These are phyloP conservation scores for Trichoderma gracile DNA, from an alignment of 2,329 filamentous ascomycete genomes.

Conservation along the genomic window DNA sequence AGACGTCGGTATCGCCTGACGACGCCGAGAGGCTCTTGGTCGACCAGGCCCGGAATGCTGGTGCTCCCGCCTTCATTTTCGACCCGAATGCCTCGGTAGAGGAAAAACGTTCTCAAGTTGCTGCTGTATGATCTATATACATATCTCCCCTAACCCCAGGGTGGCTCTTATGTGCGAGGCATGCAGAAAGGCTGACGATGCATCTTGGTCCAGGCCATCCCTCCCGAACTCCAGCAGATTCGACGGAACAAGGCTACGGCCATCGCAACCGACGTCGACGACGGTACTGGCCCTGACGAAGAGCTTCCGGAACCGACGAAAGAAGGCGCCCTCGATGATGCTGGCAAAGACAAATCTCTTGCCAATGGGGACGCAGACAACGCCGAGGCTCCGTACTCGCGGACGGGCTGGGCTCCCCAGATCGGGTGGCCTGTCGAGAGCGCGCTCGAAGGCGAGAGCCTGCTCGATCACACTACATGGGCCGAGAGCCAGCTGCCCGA, in stretches of 20 bases:
- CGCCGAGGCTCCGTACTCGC: constrained; percentile 48
- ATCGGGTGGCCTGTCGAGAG: constrained; percentile 71
- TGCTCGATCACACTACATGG: constrained; percentile 86
- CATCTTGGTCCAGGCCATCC: constrained; percentile 38
- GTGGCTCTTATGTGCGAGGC: constrained; percentile 28
- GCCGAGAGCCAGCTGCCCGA: constrained; percentile 83
- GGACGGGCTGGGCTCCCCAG: constrained; percentile 84
- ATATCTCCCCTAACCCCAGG: neutral
- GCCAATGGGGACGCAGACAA: constrained; percentile 56
- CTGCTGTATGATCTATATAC: constrained; percentile 60
- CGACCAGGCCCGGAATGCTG: constrained; percentile 75
- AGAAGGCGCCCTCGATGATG: constrained; percentile 63
- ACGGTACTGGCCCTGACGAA: constrained; percentile 67
- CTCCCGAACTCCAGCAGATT: constrained; percentile 40
- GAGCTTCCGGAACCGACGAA: constrained; percentile 76
- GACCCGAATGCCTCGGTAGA: constrained; percentile 80
- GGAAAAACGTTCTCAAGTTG: constrained; percentile 79
- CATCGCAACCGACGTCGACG: constrained; percentile 77
- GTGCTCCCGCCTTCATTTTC: constrained; percentile 79
- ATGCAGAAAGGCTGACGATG: constrained; percentile 22
- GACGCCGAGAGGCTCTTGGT: constrained; percentile 74
- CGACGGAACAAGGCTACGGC: constrained; percentile 60
- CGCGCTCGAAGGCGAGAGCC: constrained; percentile 60
- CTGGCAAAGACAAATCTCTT: constrained; percentile 50
- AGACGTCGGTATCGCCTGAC: constrained; percentile 66